A percentile compares a stretch with the other conserved stretches of the same genome.
phyloP scores from a whole-genome alignment of 371 early-diverging fungal genomes.

The Rhizopus delemar region DNA sequence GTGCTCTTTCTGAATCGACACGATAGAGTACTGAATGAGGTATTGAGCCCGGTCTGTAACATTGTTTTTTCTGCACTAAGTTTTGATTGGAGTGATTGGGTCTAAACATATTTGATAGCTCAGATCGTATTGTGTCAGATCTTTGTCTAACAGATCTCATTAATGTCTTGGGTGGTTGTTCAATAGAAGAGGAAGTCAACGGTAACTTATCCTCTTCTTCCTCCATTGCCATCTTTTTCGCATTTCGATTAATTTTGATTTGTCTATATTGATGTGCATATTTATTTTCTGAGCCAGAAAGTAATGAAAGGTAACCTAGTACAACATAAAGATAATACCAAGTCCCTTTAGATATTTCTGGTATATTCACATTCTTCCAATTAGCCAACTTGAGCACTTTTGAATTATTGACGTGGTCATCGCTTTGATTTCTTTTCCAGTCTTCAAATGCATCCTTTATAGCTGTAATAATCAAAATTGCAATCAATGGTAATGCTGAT shows the following conservation, averaged over 20 bases:
- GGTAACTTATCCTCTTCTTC: slow-evolving; percentile 2
- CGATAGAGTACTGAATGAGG: slow-evolving; percentile 54
- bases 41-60: slow-evolving; percentile 49
- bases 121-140: slow-evolving; percentile 47
- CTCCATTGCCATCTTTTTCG: neutral
- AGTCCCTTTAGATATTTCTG: slow-evolving; percentile 22
- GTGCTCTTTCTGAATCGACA: neutral
- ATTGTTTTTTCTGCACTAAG: slow-evolving; percentile 12
- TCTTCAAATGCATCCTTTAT: slow-evolving; percentile 93
- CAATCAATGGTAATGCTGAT: slow-evolving; percentile 79
- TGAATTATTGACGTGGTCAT: slow-evolving; percentile 72
- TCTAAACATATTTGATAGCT: slow-evolving; percentile 37
- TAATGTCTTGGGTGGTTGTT: slow-evolving; percentile 20
- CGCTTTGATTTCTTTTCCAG: slow-evolving; percentile 67
- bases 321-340: slow-evolving; percentile 49
- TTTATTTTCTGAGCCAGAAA: slow-evolving; percentile 35
- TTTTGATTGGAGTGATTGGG: slow-evolving; percentile 1
- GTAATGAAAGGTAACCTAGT: slow-evolving; percentile 33
- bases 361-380: slow-evolving; percentile 62
- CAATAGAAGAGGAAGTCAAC: neutral
- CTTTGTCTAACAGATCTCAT: slow-evolving; percentile 40
- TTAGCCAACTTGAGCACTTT: slow-evolving; percentile 51
- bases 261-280: slow-evolving; percentile 25
- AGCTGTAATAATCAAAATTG: slow-evolving; percentile 80
- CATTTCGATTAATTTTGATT: neutral